Percentiles rank a stretch among this genome's conserved stretches.
Evolutionary conservation across 164 flowering plant genomes (phyloP).

Genomic region (Nymphaea colorata): DNA sequence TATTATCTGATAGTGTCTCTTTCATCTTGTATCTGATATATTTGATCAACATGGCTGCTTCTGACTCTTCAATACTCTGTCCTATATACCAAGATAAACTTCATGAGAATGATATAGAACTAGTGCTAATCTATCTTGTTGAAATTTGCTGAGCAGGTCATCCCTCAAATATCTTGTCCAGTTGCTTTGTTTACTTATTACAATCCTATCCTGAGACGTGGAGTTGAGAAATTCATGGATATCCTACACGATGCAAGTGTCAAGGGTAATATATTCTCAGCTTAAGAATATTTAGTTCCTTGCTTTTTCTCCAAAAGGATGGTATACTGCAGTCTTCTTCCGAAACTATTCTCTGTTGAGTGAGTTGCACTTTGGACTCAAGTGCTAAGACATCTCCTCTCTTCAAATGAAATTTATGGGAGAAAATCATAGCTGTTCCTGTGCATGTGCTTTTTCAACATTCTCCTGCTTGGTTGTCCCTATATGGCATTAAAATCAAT

Average conservation of each 20-base stretch:
- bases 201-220: constrained; percentile 85
- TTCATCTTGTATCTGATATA: neutral
- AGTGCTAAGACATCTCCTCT: neutral
- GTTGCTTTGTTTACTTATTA: constrained; percentile 77
- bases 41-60: neutral
- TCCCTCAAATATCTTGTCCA: constrained; percentile 79
- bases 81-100: neutral
- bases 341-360: neutral
- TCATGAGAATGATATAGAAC: neutral
- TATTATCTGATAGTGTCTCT: too few species aligned
- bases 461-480: neutral
- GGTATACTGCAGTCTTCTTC: neutral
- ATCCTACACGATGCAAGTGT: constrained; percentile 51
- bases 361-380: neutral
- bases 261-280: constrained; percentile 39
- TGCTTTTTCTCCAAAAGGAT: neutral
- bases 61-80: neutral
- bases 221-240: constrained; percentile 62
- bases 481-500: neutral
- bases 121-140: neutral
- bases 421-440: neutral
- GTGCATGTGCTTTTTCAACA: neutral
- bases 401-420: neutral
- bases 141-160: constrained; percentile 36
- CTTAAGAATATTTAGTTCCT: neutral